A percentile compares a stretch with the other conserved stretches of the same genome.
These are phyloP conservation scores for Fragilariopsis cylindrus DNA, from an alignment of 108 stramenopile genomes.

Conservation along the genomic window DNA sequence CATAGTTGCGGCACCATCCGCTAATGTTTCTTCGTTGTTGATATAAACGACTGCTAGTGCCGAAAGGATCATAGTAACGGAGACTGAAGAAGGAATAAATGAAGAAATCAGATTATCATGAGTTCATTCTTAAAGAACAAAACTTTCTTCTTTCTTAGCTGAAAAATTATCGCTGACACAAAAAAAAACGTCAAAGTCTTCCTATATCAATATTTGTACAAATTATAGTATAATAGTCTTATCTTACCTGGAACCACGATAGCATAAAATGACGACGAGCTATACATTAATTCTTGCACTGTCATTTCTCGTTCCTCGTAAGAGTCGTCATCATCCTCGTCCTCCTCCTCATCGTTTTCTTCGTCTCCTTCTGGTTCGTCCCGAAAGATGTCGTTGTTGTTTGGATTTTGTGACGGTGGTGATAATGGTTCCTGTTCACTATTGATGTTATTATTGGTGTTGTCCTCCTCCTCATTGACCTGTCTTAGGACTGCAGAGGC, in stretches of 20 bases:
- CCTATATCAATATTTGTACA: background rate
- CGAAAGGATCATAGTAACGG: slow-evolving; percentile 81
- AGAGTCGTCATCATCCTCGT: slow-evolving; percentile 24
- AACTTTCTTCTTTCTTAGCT: background rate
- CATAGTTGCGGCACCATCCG: slow-evolving; percentile 59
- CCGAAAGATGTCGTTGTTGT: slow-evolving; percentile 10
- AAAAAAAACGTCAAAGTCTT: background rate
- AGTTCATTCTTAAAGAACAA: background rate
- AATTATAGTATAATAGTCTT: background rate
- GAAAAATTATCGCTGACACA: background rate
- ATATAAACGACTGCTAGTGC: slow-evolving; percentile 78
- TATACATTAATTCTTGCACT: slow-evolving; percentile 76
- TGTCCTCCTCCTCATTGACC: too few relatives aligned
- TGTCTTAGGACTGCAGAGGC: too few relatives aligned
- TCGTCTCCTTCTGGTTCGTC: slow-evolving; percentile 27
- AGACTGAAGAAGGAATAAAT: slow-evolving; percentile 37
- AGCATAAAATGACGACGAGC: slow-evolving; percentile 79
- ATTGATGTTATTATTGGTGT: too few relatives aligned
- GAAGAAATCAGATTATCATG: background rate
- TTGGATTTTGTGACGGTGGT: too few relatives aligned
- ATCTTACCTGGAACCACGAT: slow-evolving; percentile 71
- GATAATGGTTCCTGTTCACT: too few relatives aligned
- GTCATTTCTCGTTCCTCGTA: slow-evolving; percentile 43
- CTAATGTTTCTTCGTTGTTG: slow-evolving; percentile 66
- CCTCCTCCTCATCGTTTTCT: background rate